These are phyloP conservation scores for Trifolium pratense DNA, from an alignment of 306 rosid species.

Conservation along the genomic window DNA sequence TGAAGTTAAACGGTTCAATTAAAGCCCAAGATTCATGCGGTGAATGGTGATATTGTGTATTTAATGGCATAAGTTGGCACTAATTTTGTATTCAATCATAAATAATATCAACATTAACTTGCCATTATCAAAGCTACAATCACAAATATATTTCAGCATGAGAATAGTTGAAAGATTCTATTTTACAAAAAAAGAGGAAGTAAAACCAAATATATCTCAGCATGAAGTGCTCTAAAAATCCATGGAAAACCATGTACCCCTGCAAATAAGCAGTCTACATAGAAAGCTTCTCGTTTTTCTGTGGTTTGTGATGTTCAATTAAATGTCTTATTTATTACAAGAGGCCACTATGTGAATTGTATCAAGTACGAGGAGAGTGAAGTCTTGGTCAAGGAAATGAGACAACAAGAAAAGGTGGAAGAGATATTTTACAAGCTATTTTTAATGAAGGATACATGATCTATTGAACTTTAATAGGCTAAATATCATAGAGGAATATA, in stretches of 20 bases:
- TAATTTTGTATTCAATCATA: conserved; percentile 28
- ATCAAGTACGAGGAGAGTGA: neutral
- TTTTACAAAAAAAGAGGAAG: conserved; percentile 21
- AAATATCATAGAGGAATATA: neutral
- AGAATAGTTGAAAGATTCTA: conserved; percentile 4
- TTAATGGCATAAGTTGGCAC: conserved; percentile 13
- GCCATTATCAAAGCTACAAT: conserved; percentile 15
- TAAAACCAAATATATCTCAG: conserved; percentile 22
- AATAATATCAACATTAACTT: neutral
- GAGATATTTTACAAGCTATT: neutral
- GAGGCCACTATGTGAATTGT: neutral
- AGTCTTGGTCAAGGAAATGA: neutral
- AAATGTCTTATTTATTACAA: conserved; percentile 1
- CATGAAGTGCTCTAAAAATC: conserved; percentile 22
- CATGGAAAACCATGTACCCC: conserved; percentile 29
- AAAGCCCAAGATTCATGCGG: conserved; percentile 18
- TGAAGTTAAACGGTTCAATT: conserved; percentile 25
- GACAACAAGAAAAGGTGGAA: neutral
- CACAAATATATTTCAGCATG: conserved; percentile 22
- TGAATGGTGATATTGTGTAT: conserved; percentile 1
- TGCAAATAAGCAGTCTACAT: conserved; percentile 30
- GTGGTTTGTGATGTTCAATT: conserved; percentile 18
- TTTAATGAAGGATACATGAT: neutral
- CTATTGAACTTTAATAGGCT: neutral
- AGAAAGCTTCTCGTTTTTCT: conserved; percentile 4